phyloP scores from a whole-genome alignment of 176 grass and related monocot species.

The Musa troglodytarum region DNA sequence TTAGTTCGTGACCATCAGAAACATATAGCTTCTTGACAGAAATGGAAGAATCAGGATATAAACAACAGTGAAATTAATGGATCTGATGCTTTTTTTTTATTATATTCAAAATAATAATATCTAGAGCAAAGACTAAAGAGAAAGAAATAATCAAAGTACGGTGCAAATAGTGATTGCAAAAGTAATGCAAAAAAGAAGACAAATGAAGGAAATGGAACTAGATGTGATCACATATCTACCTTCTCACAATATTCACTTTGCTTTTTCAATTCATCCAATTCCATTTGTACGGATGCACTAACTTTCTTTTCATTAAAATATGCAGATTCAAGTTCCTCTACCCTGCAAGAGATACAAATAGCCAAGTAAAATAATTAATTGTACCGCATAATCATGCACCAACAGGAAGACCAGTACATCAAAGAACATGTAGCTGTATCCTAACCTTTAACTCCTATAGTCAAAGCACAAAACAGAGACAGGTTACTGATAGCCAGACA shows the following conservation, averaged over 20 bases:
- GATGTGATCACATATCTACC: constrained; percentile 39
- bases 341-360: constrained; percentile 34
- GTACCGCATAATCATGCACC: constrained; percentile 3
- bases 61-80: not conserved
- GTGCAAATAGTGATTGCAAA: not conserved
- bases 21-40: not conserved
- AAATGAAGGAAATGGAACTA: not conserved
- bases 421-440: not conserved
- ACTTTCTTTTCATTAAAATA: constrained; percentile 54
- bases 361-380: constrained; percentile 19
- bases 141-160: constrained; percentile 1
- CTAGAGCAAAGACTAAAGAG: not conserved
- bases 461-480: too few species aligned
- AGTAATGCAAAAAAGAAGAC: not conserved
- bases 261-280: constrained; percentile 48
- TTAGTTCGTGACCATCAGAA: too few species aligned
- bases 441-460: not conserved
- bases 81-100: not conserved
- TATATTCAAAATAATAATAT: not conserved
- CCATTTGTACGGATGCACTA: constrained; percentile 48
- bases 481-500: too few species aligned
- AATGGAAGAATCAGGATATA: not conserved
- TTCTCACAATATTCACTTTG: constrained; percentile 50
- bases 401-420: not conserved
- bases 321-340: constrained; percentile 55